Base-by-base conservation (phyloP, 495 filamentous ascomycete species). In the Xylaria sp. region DNA sequence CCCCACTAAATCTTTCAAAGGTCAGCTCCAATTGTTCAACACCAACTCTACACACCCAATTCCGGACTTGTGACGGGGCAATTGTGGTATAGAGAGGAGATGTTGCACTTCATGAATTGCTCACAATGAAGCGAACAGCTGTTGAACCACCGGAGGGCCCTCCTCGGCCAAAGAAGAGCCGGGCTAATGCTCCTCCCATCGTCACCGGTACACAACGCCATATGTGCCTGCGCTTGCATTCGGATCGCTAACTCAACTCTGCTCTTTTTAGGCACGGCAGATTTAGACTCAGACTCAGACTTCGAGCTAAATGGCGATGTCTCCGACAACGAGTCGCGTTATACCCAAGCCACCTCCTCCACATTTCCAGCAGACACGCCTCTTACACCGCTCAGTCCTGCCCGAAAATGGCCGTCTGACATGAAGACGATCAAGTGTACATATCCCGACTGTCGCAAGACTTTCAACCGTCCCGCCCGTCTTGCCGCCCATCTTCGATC, bases 391-490 rank as follows among this genome's bases (percentile, higher is more conserved):
- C 79, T 86, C 69, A 89, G 88, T n/a, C 84, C 85, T 9, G 81
- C 80, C 40, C 88, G 84, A 68, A 88, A 83, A 72, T 87, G 85
- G 74, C 91, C 91, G 41, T 93, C 90, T 5, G 88, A 93, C 68
- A 83, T 88, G 61, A 96, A 95, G 81, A 93, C 87, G 26, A 89
- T 91, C 74, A 80, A 78, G 50, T 97, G 94, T 80, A 86, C 88
- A 4, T 88, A 87, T 73, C 85, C 89, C 21, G 88, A 86, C 46
- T 97, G 94, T 77, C 77, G 80, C 31, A 95, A 94, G 80, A 88
- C 90, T n/a, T 97, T 94, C 87, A 95, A 96, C 79, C 90, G 94
- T 1, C 93, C 92, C 2, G 89, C 88, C n/a, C 88, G 92, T 43
- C 86, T 97, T 2, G 84, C 89, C n/a, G 87, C 92, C 55, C 94